Percentiles rank a stretch among this genome's conserved stretches.
These are phyloP conservation scores for Hymenoscyphus occultus DNA, from an alignment of 2,329 filamentous ascomycete genomes.

Conservation along the genomic window DNA sequence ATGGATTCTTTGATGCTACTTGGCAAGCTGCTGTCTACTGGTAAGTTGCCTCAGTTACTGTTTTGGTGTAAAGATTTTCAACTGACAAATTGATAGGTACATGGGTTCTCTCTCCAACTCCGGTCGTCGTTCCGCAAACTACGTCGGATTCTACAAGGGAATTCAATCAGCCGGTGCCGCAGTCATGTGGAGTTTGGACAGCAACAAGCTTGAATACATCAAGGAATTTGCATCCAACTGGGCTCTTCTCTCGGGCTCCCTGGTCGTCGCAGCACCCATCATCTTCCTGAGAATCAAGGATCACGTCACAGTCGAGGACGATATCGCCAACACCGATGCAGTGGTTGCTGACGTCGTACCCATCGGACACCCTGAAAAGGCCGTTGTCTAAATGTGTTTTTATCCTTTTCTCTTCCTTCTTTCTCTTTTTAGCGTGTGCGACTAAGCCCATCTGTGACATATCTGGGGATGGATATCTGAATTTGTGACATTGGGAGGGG, in stretches of 20 bases:
- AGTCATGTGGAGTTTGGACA: conserved; percentile 71
- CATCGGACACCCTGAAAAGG: conserved; percentile 19
- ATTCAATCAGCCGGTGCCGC: conserved; percentile 86
- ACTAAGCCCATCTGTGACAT: background rate
- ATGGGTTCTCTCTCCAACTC: conserved; percentile 95
- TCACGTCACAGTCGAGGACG: conserved; percentile 75
- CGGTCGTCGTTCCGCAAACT: conserved; percentile 85
- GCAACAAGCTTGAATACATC: conserved; percentile 60
- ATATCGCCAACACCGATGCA: conserved; percentile 82
- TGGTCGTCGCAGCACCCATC: conserved; percentile 75
- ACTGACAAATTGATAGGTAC: conserved; percentile 54
- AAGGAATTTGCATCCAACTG: conserved; percentile 72
- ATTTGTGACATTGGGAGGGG: background rate
- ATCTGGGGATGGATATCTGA: background rate
- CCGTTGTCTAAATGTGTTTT: conserved; percentile 9
- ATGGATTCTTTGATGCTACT: conserved; percentile 82
- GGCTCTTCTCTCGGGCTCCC: conserved; percentile 70
- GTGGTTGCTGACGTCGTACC: conserved; percentile 66
- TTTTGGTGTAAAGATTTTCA: background rate
- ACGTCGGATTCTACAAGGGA: conserved; percentile 86
- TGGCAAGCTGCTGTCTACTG: conserved; percentile 94
- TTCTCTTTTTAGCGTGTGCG: background rate
- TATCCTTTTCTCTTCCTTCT: background rate
- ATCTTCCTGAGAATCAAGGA: conserved; percentile 79
- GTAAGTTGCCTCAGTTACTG: conserved; percentile 42